These are phyloP conservation scores for Immersiporthe knoxdaviesiana DNA, from an alignment of 2,329 filamentous ascomycete genomes.

Conservation along the genomic window DNA sequence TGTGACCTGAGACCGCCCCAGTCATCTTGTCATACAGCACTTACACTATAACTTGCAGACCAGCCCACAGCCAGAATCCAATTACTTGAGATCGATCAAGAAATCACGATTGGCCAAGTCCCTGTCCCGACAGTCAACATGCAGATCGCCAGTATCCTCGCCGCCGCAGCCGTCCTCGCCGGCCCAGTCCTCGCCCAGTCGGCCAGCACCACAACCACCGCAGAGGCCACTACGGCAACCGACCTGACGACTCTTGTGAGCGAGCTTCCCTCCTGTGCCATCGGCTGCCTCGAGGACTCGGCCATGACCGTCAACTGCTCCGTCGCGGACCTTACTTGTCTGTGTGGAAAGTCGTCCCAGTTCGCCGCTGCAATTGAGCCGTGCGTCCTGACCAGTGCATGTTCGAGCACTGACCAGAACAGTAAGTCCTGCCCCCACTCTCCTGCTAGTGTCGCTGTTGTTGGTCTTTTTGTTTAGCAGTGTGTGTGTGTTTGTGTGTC, in stretches of 20 bases:
- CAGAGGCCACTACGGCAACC: slow-evolving; percentile 19
- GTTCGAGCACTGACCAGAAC: slow-evolving; percentile 18
- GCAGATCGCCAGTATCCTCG: slow-evolving; percentile 20
- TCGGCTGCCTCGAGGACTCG: slow-evolving; percentile 32
- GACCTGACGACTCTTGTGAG: slow-evolving; percentile 32
- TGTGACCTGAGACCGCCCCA: background rate
- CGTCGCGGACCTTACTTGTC: slow-evolving; percentile 34
- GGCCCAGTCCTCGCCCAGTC: slow-evolving; percentile 20
- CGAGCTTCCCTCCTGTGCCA: slow-evolving; percentile 34
- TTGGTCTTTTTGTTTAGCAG: background rate
- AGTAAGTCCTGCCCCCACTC: slow-evolving; percentile 21
- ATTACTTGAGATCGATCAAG: background rate
- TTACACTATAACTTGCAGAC: background rate
- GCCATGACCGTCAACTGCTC: slow-evolving; percentile 32
- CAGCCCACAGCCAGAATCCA: background rate
- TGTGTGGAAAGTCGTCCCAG: slow-evolving; percentile 30
- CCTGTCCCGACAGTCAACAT: slow-evolving; percentile 1
- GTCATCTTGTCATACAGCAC: background rate
- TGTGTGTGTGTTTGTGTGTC: background rate
- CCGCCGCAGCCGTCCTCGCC: slow-evolving; percentile 17
- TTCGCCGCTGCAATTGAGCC: slow-evolving; percentile 30
- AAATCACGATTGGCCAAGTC: background rate
- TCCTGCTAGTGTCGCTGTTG: background rate
- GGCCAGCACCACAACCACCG: slow-evolving; percentile 17
- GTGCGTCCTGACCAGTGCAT: slow-evolving; percentile 29